These are phyloP conservation scores for Vanderwaltozyma tropicalis DNA, from an alignment of 805 yeast genomes.

Conservation along the genomic window DNA sequence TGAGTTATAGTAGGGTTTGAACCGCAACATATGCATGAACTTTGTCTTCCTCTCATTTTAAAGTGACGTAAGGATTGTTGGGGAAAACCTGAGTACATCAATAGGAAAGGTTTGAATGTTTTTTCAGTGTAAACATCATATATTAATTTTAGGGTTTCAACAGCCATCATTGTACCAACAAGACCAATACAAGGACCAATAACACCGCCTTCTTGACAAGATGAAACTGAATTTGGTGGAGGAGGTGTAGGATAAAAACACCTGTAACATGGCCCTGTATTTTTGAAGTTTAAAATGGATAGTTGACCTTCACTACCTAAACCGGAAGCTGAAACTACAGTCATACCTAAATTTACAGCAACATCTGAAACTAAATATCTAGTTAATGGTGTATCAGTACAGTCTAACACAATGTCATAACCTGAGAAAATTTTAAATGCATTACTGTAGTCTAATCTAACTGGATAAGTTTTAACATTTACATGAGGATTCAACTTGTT, in stretches of 20 bases:
- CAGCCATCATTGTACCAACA: constrained; percentile 80
- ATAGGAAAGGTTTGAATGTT: constrained; percentile 56
- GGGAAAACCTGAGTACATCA: constrained; percentile 59
- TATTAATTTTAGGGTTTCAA: constrained; percentile 71
- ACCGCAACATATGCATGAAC: constrained; percentile 57
- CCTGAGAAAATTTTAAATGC: constrained; percentile 50
- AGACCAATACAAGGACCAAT: constrained; percentile 94
- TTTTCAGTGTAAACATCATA: constrained; percentile 42
- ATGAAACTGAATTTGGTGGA: constrained; percentile 64
- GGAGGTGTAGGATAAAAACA: constrained; percentile 92
- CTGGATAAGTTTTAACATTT: constrained; percentile 40
- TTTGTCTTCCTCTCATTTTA: constrained; percentile 64
- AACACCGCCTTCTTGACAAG: constrained; percentile 91
- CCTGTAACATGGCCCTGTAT: constrained; percentile 81
- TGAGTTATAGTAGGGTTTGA: constrained; percentile 39
- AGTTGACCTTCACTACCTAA: constrained; percentile 86
- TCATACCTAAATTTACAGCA: constrained; percentile 53
- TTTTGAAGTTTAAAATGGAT: constrained; percentile 55
- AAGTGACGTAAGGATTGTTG: constrained; percentile 58
- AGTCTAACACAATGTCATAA: constrained; percentile 77
- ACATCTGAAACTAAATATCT: constrained; percentile 82
- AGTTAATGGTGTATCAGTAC: constrained; percentile 87
- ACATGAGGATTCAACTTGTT: constrained; percentile 59
- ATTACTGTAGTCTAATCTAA: constrained; percentile 42
- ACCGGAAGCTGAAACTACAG: constrained; percentile 88